A percentile compares a stretch with the other conserved stretches of the same genome.
Conservation (phyloP, 768 basidiomycete species). For the Boletus tomentosulus region DNA sequence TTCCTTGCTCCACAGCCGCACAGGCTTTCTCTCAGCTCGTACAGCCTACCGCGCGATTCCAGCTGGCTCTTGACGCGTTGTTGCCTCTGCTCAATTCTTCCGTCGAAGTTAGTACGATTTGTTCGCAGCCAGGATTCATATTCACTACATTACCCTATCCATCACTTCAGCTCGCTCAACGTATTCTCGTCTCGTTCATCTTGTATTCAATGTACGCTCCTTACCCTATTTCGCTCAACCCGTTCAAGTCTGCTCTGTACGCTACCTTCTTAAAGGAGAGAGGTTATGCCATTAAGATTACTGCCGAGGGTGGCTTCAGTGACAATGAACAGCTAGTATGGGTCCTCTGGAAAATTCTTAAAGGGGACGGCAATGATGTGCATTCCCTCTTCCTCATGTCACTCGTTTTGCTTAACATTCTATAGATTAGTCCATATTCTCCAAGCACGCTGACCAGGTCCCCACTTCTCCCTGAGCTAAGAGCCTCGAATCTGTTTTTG, state of each 20-base stretch:
- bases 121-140: slow-evolving; percentile 11
- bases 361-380: slow-evolving; percentile 79
- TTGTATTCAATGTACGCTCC: slow-evolving; percentile 78
- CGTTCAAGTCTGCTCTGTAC: slow-evolving; percentile 72
- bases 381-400: background rate
- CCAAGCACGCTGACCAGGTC: slow-evolving; percentile 69
- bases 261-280: slow-evolving; percentile 67
- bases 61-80: slow-evolving; percentile 79
- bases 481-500: slow-evolving; percentile 66
- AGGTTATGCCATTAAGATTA: slow-evolving; percentile 50
- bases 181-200: slow-evolving; percentile 76
- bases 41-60: slow-evolving; percentile 72
- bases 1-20: slow-evolving; percentile 75
- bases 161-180: slow-evolving; percentile 53
- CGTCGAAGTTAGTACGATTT: slow-evolving; percentile 46
- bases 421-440: slow-evolving; percentile 79
- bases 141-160: slow-evolving; percentile 10
- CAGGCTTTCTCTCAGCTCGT: slow-evolving; percentile 74
- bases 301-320: slow-evolving; percentile 46
- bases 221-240: slow-evolving; percentile 75
- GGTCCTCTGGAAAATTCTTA: slow-evolving; percentile 85
- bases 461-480: slow-evolving; percentile 70
- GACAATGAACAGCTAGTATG: slow-evolving; percentile 77
- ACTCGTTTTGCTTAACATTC: slow-evolving; percentile 1
- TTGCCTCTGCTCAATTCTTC: slow-evolving; percentile 62